These are phyloP conservation scores for Neopestalotiopsis sp. DNA, from an alignment of 2,329 filamentous ascomycete species.

Conservation along the genomic window DNA sequence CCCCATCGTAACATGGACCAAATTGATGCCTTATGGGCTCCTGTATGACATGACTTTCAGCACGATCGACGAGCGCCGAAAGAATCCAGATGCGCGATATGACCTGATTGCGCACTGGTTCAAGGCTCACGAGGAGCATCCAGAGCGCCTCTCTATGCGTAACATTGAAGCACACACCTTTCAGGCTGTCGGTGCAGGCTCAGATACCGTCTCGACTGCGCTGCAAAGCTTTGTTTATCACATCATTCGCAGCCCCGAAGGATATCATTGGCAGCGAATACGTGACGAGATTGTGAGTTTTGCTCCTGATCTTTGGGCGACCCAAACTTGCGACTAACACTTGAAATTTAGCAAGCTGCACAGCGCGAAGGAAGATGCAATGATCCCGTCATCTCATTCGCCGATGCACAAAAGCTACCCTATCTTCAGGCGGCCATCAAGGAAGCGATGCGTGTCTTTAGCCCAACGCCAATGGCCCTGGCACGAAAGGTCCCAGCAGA, in stretches of 20 bases:
- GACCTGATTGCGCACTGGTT: conserved; percentile 28
- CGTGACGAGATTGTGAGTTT: conserved; percentile 28
- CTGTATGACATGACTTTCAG: conserved; percentile 17
- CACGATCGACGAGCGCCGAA: conserved; percentile 19
- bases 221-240: conserved; percentile 35
- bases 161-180: conserved; percentile 27
- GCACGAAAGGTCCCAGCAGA: conserved; percentile 32
- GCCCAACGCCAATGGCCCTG: conserved; percentile 34
- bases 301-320: not conserved
- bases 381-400: conserved; percentile 26
- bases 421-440: conserved; percentile 42
- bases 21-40: conserved; percentile 22
- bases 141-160: conserved; percentile 25
- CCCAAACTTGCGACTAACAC: not conserved
- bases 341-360: conserved; percentile 20
- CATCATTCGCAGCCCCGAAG: conserved; percentile 27
- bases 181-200: conserved; percentile 27
- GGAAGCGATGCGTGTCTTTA: conserved; percentile 37
- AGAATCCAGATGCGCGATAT: conserved; percentile 24
- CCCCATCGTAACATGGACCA: conserved; percentile 24
- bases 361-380: conserved; percentile 19
- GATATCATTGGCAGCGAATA: conserved; percentile 21
- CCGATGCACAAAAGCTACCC: conserved; percentile 35
- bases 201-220: conserved; percentile 28
- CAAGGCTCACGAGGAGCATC: conserved; percentile 22